phyloP scores from a whole-genome alignment of 441 rosid species.

The Theobroma grandiflorum region DNA sequence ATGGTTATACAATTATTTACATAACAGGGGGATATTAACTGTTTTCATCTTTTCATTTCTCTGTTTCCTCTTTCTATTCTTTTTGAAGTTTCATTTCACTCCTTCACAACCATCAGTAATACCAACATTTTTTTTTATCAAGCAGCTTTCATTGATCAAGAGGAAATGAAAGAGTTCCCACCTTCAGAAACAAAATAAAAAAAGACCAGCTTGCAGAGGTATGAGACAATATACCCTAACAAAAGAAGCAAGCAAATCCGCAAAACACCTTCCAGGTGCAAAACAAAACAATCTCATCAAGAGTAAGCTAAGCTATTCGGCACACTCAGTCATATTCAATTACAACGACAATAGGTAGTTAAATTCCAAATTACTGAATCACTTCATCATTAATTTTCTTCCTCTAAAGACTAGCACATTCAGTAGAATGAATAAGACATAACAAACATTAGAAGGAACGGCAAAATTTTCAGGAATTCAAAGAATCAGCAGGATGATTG shows the following conservation, averaged over 20 bases:
- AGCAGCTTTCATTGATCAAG: too few species aligned
- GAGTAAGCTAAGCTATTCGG: slow-evolving; percentile 2
- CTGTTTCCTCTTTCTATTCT: not conserved
- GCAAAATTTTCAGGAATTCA: not conserved
- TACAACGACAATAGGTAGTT: not conserved
- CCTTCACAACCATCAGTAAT: slow-evolving; percentile 8
- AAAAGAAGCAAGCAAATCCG: too few species aligned
- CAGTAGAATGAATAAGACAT: not conserved
- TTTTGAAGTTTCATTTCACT: not conserved
- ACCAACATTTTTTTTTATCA: not conserved
- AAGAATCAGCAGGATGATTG: not conserved
- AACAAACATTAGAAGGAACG: not conserved
- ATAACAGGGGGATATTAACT: not conserved
- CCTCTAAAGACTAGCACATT: not conserved
- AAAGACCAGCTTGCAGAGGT: too few species aligned
- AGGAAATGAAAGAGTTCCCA: too few species aligned
- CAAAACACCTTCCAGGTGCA: too few species aligned
- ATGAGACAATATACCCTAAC: too few species aligned
- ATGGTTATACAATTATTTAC: not conserved
- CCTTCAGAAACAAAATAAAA: too few species aligned
- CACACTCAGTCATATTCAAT: not conserved
- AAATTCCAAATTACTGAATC: not conserved
- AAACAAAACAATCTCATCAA: not conserved
- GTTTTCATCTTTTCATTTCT: not conserved
- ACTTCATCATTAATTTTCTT: not conserved